Evolutionary conservation across 2,329 filamentous ascomycete genomes (phyloP).

Genomic region (Fusarium dlaminii): DNA sequence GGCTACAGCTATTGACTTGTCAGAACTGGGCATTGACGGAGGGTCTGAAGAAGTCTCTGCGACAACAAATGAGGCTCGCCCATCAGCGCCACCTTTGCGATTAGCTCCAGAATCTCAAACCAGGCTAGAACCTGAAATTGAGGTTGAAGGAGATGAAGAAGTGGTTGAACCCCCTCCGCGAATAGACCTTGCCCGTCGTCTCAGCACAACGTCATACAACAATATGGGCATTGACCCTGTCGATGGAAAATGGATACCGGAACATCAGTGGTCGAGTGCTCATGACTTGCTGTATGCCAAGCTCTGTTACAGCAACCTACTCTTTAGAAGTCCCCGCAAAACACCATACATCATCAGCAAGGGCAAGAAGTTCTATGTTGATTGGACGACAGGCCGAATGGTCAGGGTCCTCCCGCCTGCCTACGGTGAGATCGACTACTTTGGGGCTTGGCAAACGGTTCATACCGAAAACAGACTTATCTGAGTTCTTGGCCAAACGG

Average conservation of each 20-base stretch:
- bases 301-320: slow-evolving; percentile 67
- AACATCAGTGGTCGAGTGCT: slow-evolving; percentile 62
- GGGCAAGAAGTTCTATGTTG: slow-evolving; percentile 67
- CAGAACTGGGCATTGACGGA: slow-evolving; percentile 35
- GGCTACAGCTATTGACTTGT: slow-evolving; percentile 39
- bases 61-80: slow-evolving; percentile 24
- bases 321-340: slow-evolving; percentile 66
- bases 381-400: slow-evolving; percentile 67
- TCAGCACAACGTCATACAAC: slow-evolving; percentile 57
- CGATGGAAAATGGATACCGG: slow-evolving; percentile 66
- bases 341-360: slow-evolving; percentile 66
- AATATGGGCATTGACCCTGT: slow-evolving; percentile 57
- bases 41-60: slow-evolving; percentile 36
- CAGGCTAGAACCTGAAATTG: slow-evolving; percentile 34
- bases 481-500: slow-evolving; percentile 38
- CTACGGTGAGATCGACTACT: slow-evolving; percentile 62
- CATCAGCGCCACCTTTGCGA: slow-evolving; percentile 19
- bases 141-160: slow-evolving; percentile 35
- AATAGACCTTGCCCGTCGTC: slow-evolving; percentile 48
- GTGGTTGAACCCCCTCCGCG: slow-evolving; percentile 40
- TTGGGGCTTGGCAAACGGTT: slow-evolving; percentile 61
- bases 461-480: slow-evolving; percentile 60
- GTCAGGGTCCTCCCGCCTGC: slow-evolving; percentile 62
- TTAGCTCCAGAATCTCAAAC: slow-evolving; percentile 33
- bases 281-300: slow-evolving; percentile 70